Percentiles rank a stretch among this genome's conserved stretches.
phyloP scores from a whole-genome alignment of 2,329 filamentous ascomycete species.

The Fusarium mundagurra region DNA sequence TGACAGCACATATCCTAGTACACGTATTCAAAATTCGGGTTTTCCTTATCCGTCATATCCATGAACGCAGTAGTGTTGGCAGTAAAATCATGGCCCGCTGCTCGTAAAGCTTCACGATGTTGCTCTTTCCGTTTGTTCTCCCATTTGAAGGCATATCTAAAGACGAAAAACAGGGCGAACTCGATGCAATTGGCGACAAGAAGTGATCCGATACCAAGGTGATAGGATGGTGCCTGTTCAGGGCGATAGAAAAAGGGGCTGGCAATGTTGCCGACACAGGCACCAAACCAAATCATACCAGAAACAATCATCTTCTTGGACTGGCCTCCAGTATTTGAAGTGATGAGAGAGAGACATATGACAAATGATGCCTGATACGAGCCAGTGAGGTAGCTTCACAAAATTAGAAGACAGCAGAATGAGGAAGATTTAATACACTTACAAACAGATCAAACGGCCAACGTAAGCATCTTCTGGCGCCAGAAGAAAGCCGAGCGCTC shows the following conservation, averaged over 20 bases:
- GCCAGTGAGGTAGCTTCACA: conserved; percentile 46
- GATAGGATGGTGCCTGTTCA: conserved; percentile 57
- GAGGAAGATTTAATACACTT: conserved; percentile 9
- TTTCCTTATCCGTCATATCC: conserved; percentile 56
- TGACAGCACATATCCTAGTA: conserved; percentile 41
- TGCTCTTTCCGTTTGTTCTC: conserved; percentile 54
- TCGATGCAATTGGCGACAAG: conserved; percentile 54
- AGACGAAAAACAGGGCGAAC: conserved; percentile 50
- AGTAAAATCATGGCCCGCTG: conserved; percentile 36
- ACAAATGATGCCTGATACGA: conserved; percentile 54
- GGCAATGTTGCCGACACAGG: conserved; percentile 69
- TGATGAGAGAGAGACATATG: conserved; percentile 56
- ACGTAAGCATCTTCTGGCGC: conserved; percentile 60
- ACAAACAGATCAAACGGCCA: conserved; percentile 66
- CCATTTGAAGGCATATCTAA: conserved; percentile 51
- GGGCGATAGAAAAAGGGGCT: conserved; percentile 71
- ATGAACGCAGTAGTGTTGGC: conserved; percentile 52
- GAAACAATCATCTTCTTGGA: conserved; percentile 74
- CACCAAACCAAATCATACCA: conserved; percentile 67
- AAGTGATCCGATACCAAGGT: conserved; percentile 54
- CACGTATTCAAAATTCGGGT: conserved; percentile 54
- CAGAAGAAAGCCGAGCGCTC: conserved; percentile 66
- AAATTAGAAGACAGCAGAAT: not conserved
- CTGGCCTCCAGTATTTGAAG: conserved; percentile 63
- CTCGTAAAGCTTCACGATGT: conserved; percentile 44